Percentiles rank a stretch among this genome's conserved stretches.
phyloP scores from a whole-genome alignment of 2,329 filamentous ascomycete genomes.

The Diaporthe citriasiana region DNA sequence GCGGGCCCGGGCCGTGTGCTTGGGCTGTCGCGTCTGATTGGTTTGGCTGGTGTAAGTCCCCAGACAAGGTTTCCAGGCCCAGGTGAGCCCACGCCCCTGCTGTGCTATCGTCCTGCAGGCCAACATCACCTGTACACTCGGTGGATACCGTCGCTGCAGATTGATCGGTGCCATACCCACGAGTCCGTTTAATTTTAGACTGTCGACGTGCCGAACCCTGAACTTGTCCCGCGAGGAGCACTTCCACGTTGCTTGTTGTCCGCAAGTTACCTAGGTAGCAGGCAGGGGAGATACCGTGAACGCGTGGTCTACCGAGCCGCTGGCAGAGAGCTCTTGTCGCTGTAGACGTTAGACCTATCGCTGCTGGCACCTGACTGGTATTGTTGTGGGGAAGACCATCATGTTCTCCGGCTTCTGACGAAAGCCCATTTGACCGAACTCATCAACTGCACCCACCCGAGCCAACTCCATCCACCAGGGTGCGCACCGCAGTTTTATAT shows the following conservation, averaged over 20 bases:
- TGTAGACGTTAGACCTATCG: neutral
- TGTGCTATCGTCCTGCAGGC: neutral
- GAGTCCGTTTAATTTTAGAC: neutral
- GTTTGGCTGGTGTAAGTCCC: slow-evolving; percentile 41
- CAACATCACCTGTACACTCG: neutral
- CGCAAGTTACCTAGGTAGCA: neutral
- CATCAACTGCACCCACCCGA: neutral
- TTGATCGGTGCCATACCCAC: neutral
- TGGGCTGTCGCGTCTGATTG: slow-evolving; percentile 40
- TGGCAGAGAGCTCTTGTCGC: neutral
- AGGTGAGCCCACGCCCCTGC: neutral
- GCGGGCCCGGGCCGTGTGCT: slow-evolving; percentile 41
- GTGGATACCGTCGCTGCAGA: neutral
- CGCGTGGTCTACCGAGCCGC: neutral
- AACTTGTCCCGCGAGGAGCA: too few species aligned
- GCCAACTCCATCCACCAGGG: neutral
- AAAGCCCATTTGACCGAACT: neutral
- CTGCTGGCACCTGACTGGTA: slow-evolving; percentile 2
- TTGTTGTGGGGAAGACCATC: neutral
- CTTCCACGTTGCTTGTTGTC: neutral
- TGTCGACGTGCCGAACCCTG: neutral
- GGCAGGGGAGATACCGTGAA: neutral
- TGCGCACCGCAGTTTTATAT: neutral
- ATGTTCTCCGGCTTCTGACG: neutral
- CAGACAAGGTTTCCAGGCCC: neutral